A percentile compares a stretch with the other conserved stretches of the same genome.
Evolutionary conservation across 225 moss, liverwort and hornwort species (phyloP).

Genomic region (Takakia lepidozioides): DNA sequence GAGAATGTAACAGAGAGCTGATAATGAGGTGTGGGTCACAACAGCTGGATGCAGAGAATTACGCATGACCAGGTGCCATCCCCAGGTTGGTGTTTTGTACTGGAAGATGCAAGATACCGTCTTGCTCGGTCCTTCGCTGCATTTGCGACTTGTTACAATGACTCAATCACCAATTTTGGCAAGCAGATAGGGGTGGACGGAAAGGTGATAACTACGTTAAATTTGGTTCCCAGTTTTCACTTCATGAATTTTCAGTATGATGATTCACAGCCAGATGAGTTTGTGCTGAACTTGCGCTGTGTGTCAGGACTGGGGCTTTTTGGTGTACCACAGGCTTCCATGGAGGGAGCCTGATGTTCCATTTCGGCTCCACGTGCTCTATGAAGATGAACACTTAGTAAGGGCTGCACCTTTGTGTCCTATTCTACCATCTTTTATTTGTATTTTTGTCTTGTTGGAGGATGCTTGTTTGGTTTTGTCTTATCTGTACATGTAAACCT

Average conservation of each 20-base stretch:
- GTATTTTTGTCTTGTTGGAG: too few species aligned
- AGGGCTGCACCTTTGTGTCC: not conserved
- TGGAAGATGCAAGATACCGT: not conserved
- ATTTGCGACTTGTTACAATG: too few species aligned
- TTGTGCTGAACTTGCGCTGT: not conserved
- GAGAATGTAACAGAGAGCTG: not conserved
- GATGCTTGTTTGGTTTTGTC: not conserved
- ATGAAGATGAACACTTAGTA: slow-evolving; percentile 83
- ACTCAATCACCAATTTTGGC: slow-evolving; percentile 6
- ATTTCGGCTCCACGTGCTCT: slow-evolving; percentile 44
- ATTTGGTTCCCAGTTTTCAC: slow-evolving; percentile 33
- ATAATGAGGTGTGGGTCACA: slow-evolving; percentile 2
- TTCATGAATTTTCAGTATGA: not conserved
- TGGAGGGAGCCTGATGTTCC: slow-evolving; percentile 82
- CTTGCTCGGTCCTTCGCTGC: not conserved
- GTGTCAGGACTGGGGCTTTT: slow-evolving; percentile 41
- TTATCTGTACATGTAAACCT: not conserved
- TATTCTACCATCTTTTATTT: not conserved
- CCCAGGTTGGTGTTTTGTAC: not conserved
- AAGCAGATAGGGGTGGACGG: slow-evolving; percentile 75
- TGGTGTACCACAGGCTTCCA: slow-evolving; percentile 68
- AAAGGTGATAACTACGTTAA: slow-evolving; percentile 31
- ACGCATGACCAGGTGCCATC: slow-evolving; percentile 61
- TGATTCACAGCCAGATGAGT: not conserved
- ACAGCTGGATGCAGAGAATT: slow-evolving; percentile 93